Base-by-base conservation (phyloP, 1,139 yeast species). In the Yamadazyma conglobata region DNA sequence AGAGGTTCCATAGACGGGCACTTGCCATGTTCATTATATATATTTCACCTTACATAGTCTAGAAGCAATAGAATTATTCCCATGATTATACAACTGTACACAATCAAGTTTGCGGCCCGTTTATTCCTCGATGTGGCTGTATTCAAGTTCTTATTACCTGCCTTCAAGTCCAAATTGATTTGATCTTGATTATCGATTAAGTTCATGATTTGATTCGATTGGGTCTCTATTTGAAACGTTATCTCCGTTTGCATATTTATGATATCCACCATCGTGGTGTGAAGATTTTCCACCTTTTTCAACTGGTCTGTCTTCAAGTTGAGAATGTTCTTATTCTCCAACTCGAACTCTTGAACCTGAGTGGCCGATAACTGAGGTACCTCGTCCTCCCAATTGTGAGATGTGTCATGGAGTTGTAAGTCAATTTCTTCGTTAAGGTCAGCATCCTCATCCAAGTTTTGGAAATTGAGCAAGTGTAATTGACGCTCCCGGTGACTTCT, bases 171-270 rank as follows among this genome's bases (percentile, higher is more conserved):
- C 4, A 71, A 47, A 32, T 80, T 77, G 1, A 88, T 77, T 41
- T 76, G 77, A 35, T 77, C 79, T 38, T 86, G 93, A 39, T 80
- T 82, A 34, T 81, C 84, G 35, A 80, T 58, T 38, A 91, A 64
- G 24, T 69, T 64, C 34, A 74, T 70, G 22, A 91, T 85, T 52
- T 77, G 81, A 31, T 80, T 83, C 4, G 85, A 77, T 55, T 91
- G 98, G 0, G 77, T 58, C 20, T 79, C 78, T 31, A 91, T 62
- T 49, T 89, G 95, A 30, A 80, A 65, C 4, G 88, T 72, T 38
- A 91, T 65, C 47, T 87, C 94, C 19, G 81, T 70, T 48, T 88
- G 95, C 41, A 91, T 58, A 33, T 79, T 77, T 2, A 91, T 74
- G 30, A 91, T 83, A 50, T 88, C 96, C 32, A 79, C 59, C 62